Conservation (phyloP, 2,329 filamentous ascomycete species). For the Neofusicoccum laricinum region DNA sequence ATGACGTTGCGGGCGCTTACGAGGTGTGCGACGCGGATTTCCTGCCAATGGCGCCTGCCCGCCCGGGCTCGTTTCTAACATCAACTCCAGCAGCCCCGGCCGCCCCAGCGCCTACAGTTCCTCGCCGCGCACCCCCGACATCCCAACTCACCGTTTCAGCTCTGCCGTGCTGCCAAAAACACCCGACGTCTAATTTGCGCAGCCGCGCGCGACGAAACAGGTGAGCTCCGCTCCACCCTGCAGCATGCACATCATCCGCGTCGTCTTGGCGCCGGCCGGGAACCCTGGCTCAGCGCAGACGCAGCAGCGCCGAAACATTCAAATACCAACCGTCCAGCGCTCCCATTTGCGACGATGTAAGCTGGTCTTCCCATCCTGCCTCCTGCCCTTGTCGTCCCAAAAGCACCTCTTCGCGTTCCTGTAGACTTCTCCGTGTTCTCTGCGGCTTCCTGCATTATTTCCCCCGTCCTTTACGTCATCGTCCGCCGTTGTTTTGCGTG, state of each 20-base stretch:
- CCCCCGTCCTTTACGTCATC: neutral
- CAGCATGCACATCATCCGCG: constrained; percentile 10
- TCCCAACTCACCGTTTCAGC: neutral
- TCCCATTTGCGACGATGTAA: constrained; percentile 29
- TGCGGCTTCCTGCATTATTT: constrained; percentile 15
- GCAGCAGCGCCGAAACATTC: neutral
- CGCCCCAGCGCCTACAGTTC: neutral
- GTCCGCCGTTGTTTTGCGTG: constrained; percentile 9
- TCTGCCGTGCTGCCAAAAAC: neutral
- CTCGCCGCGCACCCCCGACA: neutral
- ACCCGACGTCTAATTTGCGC: neutral
- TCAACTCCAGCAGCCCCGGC: constrained; percentile 1
- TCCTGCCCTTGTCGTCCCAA: neutral
- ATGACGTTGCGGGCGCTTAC: constrained; percentile 15
- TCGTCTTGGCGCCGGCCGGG: constrained; percentile 5
- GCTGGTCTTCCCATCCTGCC: constrained; percentile 26
- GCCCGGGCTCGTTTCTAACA: neutral
- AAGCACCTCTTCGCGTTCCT: neutral
- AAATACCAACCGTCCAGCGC: neutral
- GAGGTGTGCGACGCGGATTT: neutral
- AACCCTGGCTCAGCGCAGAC: neutral
- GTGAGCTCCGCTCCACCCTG: neutral
- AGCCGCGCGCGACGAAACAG: constrained; percentile 1
- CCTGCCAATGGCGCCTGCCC: constrained; percentile 13
- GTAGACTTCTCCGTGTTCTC: neutral